Evolutionary conservation across 2,329 filamentous ascomycete genomes (phyloP).

Genomic region (Magnaporthiopsis rhizophila): DNA sequence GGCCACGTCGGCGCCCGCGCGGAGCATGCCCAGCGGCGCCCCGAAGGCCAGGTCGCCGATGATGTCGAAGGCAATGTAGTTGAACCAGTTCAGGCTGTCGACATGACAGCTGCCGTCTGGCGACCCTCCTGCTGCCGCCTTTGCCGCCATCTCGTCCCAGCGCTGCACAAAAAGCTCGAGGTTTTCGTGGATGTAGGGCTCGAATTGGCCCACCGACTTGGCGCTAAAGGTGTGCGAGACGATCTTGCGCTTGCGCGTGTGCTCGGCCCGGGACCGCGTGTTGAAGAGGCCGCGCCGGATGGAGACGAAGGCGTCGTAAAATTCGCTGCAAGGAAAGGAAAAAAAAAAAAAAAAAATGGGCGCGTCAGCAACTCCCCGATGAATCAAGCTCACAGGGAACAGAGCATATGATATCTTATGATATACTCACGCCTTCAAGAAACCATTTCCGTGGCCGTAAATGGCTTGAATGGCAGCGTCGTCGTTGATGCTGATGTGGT

Average conservation of each 20-base stretch:
- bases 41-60: conserved; percentile 60
- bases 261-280: conserved; percentile 71
- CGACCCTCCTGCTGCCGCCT: conserved; percentile 17
- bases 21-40: conserved; percentile 75
- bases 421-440: conserved; percentile 55
- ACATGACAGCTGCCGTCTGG: conserved; percentile 50
- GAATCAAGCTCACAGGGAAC: neutral
- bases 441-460: conserved; percentile 74
- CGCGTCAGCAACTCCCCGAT: neutral
- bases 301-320: conserved; percentile 87
- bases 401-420: too few relatives aligned
- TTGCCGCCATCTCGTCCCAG: conserved; percentile 56
- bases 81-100: conserved; percentile 76
- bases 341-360: too few relatives aligned
- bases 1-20: conserved; percentile 65
- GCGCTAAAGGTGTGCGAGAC: conserved; percentile 80
- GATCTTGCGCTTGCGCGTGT: conserved; percentile 83
- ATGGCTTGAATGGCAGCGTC: conserved; percentile 67
- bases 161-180: conserved; percentile 64
- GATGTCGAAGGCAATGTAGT: conserved; percentile 50
- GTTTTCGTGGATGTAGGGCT: conserved; percentile 80
- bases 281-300: conserved; percentile 85
- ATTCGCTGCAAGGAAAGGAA: conserved; percentile 46
- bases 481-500: conserved; percentile 77
- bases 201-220: conserved; percentile 75